Base-by-base conservation (phyloP, 345 rosid species). In the Atalantia buxifolia region DNA sequence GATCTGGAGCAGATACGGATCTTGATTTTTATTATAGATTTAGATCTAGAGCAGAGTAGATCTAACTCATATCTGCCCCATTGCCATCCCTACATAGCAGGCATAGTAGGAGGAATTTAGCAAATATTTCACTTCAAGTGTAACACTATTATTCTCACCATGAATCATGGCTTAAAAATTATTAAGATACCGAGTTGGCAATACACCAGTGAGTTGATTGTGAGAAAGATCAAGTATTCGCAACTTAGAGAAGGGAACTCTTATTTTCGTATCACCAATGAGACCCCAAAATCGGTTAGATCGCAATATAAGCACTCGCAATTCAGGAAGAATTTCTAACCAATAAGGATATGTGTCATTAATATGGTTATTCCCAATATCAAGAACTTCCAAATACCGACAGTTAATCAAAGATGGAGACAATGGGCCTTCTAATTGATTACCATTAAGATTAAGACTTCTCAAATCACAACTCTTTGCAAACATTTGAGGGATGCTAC, bases 271-370 rank as follows among this genome's bases (percentile, higher is more conserved):
- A 42, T 42, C 1, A 13, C 25, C 1, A 12, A 60, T 42, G 2
- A 69, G 5, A 45, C 86, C 81, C 33, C 76, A 33, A 22, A 83
- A 36, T n/a, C 19, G 33, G 13, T 85, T 83, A 2, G 73, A 71
- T 1, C 69, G 21, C 59, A 85, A 25, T 16, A 83, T 35, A 4
- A 85, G 35, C 30, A 76, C 71, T 21, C 36, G 42, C 2, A 85
- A 33, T 4, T 76, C 7, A 0, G 74, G 77, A 60, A 85, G 80
- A 22, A 66, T 16, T 40, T 38, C 78, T 31, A 85, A 30, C 85
- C 84, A 78, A 21, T 2, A 14, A 1, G 87, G 85, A 6, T 76
- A 85, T 4, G 36, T 66, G 18, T 48, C 86, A 14, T 21, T 71
- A 27, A 80, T 50, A 2, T 7, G 24, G 31, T 81, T 42, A 42